Evolutionary conservation across 1,284 basidiomycete species (phyloP).

Genomic region (Exsudoporus floridanus): DNA sequence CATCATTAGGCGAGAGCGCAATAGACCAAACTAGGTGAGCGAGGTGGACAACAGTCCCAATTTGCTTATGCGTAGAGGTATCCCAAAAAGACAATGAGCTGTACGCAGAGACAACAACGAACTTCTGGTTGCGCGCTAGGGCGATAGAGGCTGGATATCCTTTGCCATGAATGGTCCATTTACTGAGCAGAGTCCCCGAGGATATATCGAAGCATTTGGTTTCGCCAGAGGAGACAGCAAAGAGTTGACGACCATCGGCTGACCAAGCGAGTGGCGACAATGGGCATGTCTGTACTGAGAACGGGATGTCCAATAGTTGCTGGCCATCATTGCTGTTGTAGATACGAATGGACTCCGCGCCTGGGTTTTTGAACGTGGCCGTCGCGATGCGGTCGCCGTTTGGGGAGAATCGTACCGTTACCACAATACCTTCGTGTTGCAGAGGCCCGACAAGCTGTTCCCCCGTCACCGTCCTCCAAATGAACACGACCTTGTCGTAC

Average conservation of each 20-base stretch:
- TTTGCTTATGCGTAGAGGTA: neutral
- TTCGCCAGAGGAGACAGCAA: neutral
- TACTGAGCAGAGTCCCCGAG: neutral
- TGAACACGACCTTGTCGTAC: neutral
- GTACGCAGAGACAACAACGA: neutral
- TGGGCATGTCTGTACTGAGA: no score
- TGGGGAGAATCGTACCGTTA: neutral
- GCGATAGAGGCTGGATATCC: neutral
- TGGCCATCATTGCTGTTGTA: no score
- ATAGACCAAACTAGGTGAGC: neutral
- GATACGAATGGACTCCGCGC: no score
- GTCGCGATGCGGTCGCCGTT: no score
- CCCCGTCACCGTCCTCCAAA: neutral
- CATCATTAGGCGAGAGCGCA: neutral
- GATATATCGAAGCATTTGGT: neutral
- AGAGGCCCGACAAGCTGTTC: neutral
- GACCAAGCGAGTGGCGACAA: no score
- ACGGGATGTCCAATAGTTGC: no score
- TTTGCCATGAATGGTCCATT: neutral
- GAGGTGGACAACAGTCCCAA: neutral
- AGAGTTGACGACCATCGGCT: no score
- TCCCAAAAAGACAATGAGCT: constrained; percentile 9
- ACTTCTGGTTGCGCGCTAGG: neutral
- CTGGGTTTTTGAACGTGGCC: no score
- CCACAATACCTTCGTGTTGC: neutral